Evolutionary conservation across 2,329 filamentous ascomycete species (phyloP).

Genomic region (Diaporthe batatas): DNA sequence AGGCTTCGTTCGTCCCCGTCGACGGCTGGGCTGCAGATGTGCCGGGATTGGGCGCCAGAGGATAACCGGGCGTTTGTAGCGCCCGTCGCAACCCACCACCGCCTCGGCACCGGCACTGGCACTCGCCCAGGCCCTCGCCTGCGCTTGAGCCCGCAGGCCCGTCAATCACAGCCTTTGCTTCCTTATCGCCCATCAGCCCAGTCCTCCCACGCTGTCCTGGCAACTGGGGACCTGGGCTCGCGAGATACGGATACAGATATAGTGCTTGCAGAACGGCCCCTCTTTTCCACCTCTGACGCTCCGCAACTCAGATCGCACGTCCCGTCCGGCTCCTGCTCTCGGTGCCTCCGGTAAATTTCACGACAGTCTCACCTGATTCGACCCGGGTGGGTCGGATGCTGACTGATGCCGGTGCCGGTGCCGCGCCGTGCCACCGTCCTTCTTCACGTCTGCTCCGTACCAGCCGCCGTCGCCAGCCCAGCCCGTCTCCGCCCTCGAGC

Average conservation of each 20-base stretch:
- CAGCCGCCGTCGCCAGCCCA: constrained; percentile 4
- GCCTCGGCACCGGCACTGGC: constrained; percentile 1
- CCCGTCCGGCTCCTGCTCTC: not conserved
- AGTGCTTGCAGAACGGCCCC: constrained; percentile 28
- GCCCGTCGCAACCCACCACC: not conserved
- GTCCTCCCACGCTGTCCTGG: not conserved
- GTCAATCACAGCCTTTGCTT: constrained; percentile 20
- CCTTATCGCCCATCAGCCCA: constrained; percentile 20
- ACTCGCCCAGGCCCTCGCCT: not conserved
- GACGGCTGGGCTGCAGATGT: constrained; percentile 13
- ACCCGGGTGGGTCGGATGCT: constrained; percentile 36
- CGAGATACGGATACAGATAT: constrained; percentile 12
- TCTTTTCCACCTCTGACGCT: not conserved
- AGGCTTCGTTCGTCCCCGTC: not conserved
- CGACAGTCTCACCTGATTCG: constrained; percentile 20
- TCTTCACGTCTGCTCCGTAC: no score
- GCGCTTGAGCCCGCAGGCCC: not conserved
- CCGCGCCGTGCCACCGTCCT: constrained; percentile 23
- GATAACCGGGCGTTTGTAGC: not conserved
- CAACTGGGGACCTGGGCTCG: not conserved
- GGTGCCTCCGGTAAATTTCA: constrained; percentile 1
- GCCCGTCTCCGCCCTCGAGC: constrained; percentile 3
- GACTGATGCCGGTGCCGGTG: constrained; percentile 34
- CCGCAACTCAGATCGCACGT: not conserved
- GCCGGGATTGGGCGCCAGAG: constrained; percentile 1